A percentile compares a stretch with the other conserved stretches of the same genome.
These are phyloP conservation scores for Megacollybia platyphylla DNA, from an alignment of 1,284 basidiomycete genomes.

Conservation along the genomic window DNA sequence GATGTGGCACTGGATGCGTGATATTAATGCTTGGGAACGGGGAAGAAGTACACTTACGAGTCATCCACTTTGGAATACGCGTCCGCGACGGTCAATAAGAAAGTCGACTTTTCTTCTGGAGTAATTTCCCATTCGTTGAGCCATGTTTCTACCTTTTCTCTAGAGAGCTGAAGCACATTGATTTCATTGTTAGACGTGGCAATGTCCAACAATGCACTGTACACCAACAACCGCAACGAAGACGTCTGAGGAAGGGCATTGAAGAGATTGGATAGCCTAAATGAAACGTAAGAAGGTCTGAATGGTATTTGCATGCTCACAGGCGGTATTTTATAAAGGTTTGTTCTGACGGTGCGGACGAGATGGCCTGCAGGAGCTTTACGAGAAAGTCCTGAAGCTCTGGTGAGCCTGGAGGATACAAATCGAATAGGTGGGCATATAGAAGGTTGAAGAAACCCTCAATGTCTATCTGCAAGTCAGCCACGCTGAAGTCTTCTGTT, in stretches of 20 bases:
- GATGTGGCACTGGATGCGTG: constrained; percentile 31
- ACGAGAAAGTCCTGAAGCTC: constrained; percentile 38
- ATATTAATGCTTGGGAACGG: not conserved
- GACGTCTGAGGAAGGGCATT: constrained; percentile 69
- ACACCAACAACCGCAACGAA: constrained; percentile 52
- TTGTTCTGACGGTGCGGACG: constrained; percentile 38
- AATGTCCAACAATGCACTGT: constrained; percentile 54
- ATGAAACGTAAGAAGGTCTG: constrained; percentile 4
- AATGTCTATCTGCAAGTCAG: constrained; percentile 36
- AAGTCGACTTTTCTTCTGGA: constrained; percentile 52
- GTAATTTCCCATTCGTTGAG: constrained; percentile 69
- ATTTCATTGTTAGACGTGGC: constrained; percentile 62
- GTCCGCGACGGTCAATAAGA: constrained; percentile 58
- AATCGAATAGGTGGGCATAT: constrained; percentile 52
- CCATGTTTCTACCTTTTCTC: constrained; percentile 59
- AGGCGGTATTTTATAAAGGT: constrained; percentile 55
- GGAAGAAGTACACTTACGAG: constrained; percentile 27
- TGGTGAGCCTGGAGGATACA: constrained; percentile 41
- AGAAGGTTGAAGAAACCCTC: constrained; percentile 83
- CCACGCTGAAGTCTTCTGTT: constrained; percentile 1
- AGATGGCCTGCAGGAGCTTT: constrained; percentile 41
- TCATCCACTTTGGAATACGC: constrained; percentile 47
- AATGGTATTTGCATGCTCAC: constrained; percentile 23
- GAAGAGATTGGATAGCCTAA: constrained; percentile 79
- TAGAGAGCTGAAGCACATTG: constrained; percentile 51